These are phyloP conservation scores for Trichophyton equinum DNA, from an alignment of 2,329 filamentous ascomycete genomes.

Conservation along the genomic window DNA sequence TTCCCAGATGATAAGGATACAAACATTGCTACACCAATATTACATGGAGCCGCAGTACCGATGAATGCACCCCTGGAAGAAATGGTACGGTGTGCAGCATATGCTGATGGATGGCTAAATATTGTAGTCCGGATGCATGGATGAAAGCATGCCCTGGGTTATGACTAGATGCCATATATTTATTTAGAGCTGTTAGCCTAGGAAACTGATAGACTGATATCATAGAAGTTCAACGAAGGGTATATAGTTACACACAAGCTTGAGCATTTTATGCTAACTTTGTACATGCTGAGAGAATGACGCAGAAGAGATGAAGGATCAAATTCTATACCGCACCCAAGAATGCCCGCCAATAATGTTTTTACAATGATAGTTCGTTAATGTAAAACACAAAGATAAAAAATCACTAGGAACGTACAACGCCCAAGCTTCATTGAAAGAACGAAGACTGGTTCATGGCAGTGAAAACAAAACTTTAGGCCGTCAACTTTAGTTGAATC, in stretches of 20 bases:
- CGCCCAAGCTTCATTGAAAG: not conserved
- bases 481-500: not conserved
- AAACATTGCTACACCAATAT: constrained; percentile 66
- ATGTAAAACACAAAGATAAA: not conserved
- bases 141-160: constrained; percentile 33
- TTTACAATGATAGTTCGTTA: constrained; percentile 2
- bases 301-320: not conserved
- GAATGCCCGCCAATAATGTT: not conserved
- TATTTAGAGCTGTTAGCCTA: not conserved
- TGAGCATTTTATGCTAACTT: not conserved
- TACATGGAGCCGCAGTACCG: constrained; percentile 77
- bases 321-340: not conserved
- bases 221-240: not conserved
- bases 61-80: constrained; percentile 71
- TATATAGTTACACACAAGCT: not conserved
- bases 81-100: constrained; percentile 66
- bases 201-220: not conserved
- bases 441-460: not conserved
- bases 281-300: not conserved
- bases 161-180: not conserved
- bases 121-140: constrained; percentile 56
- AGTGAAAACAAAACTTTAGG: not conserved
- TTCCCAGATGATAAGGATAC: constrained; percentile 81
- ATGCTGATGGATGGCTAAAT: constrained; percentile 86
- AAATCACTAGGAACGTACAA: not conserved